Evolutionary conservation across 495 filamentous ascomycete genomes (phyloP).

Genomic region (Talaromyces thailandensis): DNA sequence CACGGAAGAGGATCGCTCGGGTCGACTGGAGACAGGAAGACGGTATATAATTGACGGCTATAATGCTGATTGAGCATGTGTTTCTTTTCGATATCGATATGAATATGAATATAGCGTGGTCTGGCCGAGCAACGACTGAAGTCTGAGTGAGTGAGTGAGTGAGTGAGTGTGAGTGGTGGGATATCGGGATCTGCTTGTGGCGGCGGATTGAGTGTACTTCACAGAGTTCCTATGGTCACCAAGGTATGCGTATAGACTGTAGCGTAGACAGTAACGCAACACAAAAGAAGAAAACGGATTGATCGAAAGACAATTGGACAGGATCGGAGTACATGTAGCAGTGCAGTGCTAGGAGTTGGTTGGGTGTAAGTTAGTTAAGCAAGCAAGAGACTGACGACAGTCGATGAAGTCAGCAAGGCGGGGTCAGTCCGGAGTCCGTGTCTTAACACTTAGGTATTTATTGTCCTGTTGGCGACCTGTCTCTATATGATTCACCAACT

Average conservation of each 20-base stretch:
- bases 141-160: not conserved
- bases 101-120: not conserved
- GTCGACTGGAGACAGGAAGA: not conserved
- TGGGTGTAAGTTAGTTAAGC: not conserved
- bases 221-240: no score
- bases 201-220: not conserved
- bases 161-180: not conserved
- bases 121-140: not conserved
- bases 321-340: not conserved
- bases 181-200: not conserved
- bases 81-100: not conserved
- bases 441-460: no score
- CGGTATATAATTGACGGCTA: not conserved
- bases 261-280: not conserved
- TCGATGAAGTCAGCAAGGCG: slow-evolving; percentile 3
- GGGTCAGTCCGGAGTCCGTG: not conserved
- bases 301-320: not conserved
- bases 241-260: no score
- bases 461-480: no score
- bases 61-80: not conserved
- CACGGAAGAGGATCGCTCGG: not conserved
- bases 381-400: not conserved
- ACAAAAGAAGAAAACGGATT: not conserved
- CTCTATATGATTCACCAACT: not conserved
- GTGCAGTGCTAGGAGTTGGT: not conserved